phyloP scores from a whole-genome alignment of 352 stramenopile species.

The Phytophthora idaei region DNA sequence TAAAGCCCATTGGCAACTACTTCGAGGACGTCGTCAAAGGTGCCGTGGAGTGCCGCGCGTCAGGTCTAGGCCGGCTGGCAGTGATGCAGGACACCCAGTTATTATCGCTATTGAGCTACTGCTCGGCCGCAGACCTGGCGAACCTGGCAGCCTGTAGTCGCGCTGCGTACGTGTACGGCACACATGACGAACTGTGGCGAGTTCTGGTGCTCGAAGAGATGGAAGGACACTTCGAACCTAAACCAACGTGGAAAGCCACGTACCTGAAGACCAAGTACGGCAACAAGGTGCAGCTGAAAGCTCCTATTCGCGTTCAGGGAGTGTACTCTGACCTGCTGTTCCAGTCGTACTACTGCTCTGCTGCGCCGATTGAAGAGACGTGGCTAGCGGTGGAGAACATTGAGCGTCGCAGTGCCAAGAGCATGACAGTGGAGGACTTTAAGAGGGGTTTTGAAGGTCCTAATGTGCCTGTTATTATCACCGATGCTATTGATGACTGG shows the following conservation, averaged over 20 bases:
- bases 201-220: conserved; percentile 79
- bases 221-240: conserved; percentile 57
- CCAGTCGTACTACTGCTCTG: conserved; percentile 84
- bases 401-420: conserved; percentile 54
- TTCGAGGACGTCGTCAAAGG: conserved; percentile 69
- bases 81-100: conserved; percentile 69
- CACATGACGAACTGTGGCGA: conserved; percentile 86
- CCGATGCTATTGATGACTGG: conserved; percentile 71
- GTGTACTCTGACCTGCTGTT: conserved; percentile 91
- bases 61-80: conserved; percentile 60
- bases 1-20: conserved; percentile 86
- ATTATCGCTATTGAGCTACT: conserved; percentile 65
- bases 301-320: conserved; percentile 55
- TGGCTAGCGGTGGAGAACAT: conserved; percentile 83
- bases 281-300: conserved; percentile 17
- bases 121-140: conserved; percentile 56
- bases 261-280: conserved; percentile 66
- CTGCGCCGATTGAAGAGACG: conserved; percentile 57
- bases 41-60: conserved; percentile 61
- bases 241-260: conserved; percentile 70
- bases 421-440: conserved; percentile 66
- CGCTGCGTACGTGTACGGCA: conserved; percentile 72
- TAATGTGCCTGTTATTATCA: conserved; percentile 86
- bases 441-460: conserved; percentile 68
- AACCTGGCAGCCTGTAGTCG: conserved; percentile 54